Evolutionary conservation across 495 filamentous ascomycete genomes (phyloP), one percentile per base, ranked within the genome.

Genomic region (Annulohypoxylon moriforme): DNA sequence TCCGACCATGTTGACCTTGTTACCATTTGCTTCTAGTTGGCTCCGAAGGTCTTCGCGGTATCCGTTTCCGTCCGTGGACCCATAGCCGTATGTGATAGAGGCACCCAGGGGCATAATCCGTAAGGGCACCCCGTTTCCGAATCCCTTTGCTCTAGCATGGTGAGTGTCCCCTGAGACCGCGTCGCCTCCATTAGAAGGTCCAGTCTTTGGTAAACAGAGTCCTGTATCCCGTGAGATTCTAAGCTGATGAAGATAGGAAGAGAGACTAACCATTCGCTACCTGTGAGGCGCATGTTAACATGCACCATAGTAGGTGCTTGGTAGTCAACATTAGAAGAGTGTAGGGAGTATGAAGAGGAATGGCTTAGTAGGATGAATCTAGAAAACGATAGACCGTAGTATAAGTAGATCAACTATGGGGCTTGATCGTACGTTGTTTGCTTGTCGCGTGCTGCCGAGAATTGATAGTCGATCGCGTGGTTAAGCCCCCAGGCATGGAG

Each of bases 51-150:
- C 53, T 52, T 81, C 74, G 31, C 75, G 68, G 64, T 71, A 80
- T 16, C 85, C 86, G 71, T 86, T 86, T 4, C 71, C 67, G 67
- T 82, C 79, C 0, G 60, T 67, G 0, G 81, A 84, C 1, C 56
- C 64, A 22, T 78, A 80, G 0, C 86, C 86, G 24, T 67, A 72
- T 0, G 83, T 86, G 61, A 88, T 85, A 3, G 84, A 87, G 2
- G 83, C 85, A 0, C 86, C 85, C 0, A 88, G 75, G 1, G 84
- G 82, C 71, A 87, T 68, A 14, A 87, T 76, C 0, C 84, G 77
- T 4, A 87, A 75, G 1, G 64, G 36, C 14, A 69, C 6, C 24
- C 65, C 56, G 10, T 69, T 46, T 16, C 25, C 65, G 56, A 73
- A 66, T 0, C 61, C 61, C 29, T 56, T 56, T 5, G 64, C 65